phyloP scores from a whole-genome alignment of 768 basidiomycete species.

The Boletus pseudopeckii region DNA sequence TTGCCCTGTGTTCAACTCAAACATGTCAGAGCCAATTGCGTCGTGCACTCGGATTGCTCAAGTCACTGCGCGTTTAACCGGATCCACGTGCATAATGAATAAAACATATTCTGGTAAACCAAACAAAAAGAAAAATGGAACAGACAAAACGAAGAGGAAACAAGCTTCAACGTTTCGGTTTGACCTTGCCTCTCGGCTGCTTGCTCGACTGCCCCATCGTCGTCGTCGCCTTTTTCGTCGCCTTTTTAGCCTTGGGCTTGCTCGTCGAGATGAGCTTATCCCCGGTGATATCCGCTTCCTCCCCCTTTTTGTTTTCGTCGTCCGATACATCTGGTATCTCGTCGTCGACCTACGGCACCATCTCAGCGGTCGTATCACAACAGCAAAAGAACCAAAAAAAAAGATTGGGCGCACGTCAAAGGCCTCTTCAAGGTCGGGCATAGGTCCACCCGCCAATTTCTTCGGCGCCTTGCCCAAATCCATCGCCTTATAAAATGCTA shows the following conservation, averaged over 20 bases:
- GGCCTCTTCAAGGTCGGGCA: conserved; percentile 90
- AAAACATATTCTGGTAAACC: too few relatives aligned
- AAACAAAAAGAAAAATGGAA: too few relatives aligned
- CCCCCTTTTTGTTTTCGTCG: conserved; percentile 38
- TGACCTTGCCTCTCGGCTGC: conserved; percentile 17
- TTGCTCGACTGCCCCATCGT: conserved; percentile 10
- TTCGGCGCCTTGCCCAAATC: conserved; percentile 78
- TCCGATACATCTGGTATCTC: conserved; percentile 45
- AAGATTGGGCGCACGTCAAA: conserved; percentile 65
- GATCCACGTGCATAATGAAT: too few relatives aligned
- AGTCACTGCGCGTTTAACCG: too few relatives aligned
- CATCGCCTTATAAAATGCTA: conserved; percentile 88
- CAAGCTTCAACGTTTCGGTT: conserved; percentile 12
- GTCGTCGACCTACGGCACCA: conserved; percentile 41
- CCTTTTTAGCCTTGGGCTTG: conserved; percentile 33
- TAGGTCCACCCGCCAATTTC: conserved; percentile 70
- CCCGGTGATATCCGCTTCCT: conserved; percentile 39
- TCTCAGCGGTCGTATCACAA: background rate
- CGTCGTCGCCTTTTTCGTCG: background rate
- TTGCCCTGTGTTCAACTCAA: too few relatives aligned
- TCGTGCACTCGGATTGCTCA: too few relatives aligned
- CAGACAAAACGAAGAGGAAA: background rate
- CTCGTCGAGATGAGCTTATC: conserved; percentile 61
- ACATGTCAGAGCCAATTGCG: too few relatives aligned
- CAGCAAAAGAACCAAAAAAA: background rate